Percentiles rank a stretch among this genome's conserved stretches.
Conservation (phyloP, 352 stramenopile species). For the Globisporangium sylvaticum region DNA sequence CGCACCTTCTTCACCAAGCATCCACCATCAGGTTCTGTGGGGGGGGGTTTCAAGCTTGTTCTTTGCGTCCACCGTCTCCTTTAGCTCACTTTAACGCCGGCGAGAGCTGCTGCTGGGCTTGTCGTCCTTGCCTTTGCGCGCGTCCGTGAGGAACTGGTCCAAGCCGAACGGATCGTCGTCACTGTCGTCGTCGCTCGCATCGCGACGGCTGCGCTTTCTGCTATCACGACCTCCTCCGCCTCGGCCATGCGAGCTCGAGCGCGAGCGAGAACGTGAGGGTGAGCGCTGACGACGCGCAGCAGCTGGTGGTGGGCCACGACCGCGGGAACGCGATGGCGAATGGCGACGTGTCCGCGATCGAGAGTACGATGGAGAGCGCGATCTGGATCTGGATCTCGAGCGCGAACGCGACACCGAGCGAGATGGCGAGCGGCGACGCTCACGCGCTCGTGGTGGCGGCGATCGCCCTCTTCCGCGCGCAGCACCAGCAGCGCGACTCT, state of each 20-base stretch:
- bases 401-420: slow-evolving; percentile 93
- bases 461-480: slow-evolving; percentile 13
- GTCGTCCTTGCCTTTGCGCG: slow-evolving; percentile 38
- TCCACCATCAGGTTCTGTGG: not conserved
- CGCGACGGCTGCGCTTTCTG: slow-evolving; percentile 45
- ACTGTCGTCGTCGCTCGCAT: slow-evolving; percentile 41
- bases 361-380: slow-evolving; percentile 42
- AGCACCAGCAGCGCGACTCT: not conserved
- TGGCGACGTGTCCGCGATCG: slow-evolving; percentile 33
- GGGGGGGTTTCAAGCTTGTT: not conserved
- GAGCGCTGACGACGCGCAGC: slow-evolving; percentile 14
- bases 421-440: slow-evolving; percentile 87
- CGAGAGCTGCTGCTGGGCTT: slow-evolving; percentile 22
- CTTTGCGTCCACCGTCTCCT: not conserved
- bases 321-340: slow-evolving; percentile 27
- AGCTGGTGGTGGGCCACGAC: not conserved
- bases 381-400: slow-evolving; percentile 5
- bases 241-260: slow-evolving; percentile 28
- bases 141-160: slow-evolving; percentile 80
- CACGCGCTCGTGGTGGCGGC: slow-evolving; percentile 11
- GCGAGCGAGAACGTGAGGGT: slow-evolving; percentile 36
- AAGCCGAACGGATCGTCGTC: slow-evolving; percentile 81
- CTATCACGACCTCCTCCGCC: slow-evolving; percentile 20
- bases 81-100: slow-evolving; percentile 22
- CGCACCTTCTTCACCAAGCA: not conserved